Conservation (phyloP, 352 stramenopile genomes). For the Globisporangium apiculatum region DNA sequence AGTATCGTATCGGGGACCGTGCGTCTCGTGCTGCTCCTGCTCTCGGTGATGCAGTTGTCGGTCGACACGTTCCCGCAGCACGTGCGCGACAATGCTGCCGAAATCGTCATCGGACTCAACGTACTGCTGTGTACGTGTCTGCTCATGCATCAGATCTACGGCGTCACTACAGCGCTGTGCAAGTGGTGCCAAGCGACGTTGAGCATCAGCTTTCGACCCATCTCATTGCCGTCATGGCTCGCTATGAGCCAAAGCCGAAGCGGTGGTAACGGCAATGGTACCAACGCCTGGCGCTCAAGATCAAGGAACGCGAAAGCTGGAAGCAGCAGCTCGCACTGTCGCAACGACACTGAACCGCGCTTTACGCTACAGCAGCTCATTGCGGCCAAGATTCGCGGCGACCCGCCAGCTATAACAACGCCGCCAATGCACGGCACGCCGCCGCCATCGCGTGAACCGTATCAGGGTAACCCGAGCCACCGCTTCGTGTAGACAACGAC, state of each 20-base stretch:
- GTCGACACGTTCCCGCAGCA: conserved; percentile 29
- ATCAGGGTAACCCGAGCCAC: conserved; percentile 6
- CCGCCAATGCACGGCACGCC: conserved; percentile 4
- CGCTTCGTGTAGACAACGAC: conserved; percentile 7
- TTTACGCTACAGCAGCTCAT: conserved; percentile 13
- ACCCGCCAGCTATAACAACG: conserved; percentile 4
- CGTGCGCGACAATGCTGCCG: conserved; percentile 28
- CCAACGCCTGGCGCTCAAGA: neutral
- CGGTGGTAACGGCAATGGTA: neutral
- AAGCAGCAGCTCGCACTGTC: neutral
- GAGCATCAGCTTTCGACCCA: neutral
- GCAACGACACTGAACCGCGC: neutral
- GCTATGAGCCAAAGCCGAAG: too few species aligned
- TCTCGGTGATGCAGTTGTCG: conserved; percentile 31
- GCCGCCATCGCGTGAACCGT: conserved; percentile 2
- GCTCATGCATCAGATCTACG: conserved; percentile 32
- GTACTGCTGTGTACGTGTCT: conserved; percentile 33
- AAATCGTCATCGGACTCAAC: conserved; percentile 40
- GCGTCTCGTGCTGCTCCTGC: conserved; percentile 33
- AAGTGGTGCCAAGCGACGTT: conserved; percentile 8
- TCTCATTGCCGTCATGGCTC: neutral
- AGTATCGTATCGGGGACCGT: conserved; percentile 29
- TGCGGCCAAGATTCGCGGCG: conserved; percentile 13
- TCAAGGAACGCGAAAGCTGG: neutral
- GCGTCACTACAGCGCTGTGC: conserved; percentile 13